Percentiles rank a stretch among this genome's conserved stretches.
Conservation (phyloP, 2,329 filamentous ascomycete genomes). For the Fusarium xylarioides region DNA sequence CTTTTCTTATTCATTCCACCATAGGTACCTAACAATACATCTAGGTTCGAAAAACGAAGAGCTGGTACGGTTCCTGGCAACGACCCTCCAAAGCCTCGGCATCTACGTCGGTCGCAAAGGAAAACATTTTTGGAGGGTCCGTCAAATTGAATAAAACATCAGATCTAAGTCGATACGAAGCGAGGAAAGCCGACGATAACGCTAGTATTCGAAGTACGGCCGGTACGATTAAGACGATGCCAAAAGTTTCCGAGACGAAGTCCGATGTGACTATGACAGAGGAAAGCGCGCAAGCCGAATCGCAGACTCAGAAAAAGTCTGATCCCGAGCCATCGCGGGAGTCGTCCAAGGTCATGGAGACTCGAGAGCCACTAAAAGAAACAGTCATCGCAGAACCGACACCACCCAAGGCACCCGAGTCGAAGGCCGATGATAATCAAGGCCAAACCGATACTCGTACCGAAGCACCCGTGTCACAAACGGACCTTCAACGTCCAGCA, state of each 20-base stretch:
- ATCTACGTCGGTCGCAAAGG: slow-evolving; percentile 68
- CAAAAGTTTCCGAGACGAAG: slow-evolving; percentile 41
- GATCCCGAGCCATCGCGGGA: slow-evolving; percentile 4
- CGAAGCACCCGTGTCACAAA: background rate
- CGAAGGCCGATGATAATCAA: background rate
- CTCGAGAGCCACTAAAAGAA: slow-evolving; percentile 1
- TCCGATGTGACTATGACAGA: slow-evolving; percentile 27
- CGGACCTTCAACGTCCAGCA: slow-evolving; percentile 24
- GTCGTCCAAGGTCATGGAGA: background rate
- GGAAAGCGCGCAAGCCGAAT: slow-evolving; percentile 20
- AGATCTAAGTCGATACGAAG: slow-evolving; percentile 63
- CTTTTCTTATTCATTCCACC: background rate
- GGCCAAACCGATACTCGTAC: background rate
- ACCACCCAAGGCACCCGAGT: slow-evolving; percentile 3
- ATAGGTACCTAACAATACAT: slow-evolving; percentile 9
- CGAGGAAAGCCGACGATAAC: slow-evolving; percentile 50
- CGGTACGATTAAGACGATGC: slow-evolving; percentile 33
- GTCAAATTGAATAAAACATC: slow-evolving; percentile 55
- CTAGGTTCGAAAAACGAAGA: slow-evolving; percentile 62
- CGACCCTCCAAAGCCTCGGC: slow-evolving; percentile 64
- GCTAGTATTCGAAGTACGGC: slow-evolving; percentile 44
- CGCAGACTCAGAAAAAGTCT: slow-evolving; percentile 1
- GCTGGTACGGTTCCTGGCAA: slow-evolving; percentile 73
- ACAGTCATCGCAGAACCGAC: background rate
- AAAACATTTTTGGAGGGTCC: slow-evolving; percentile 68